phyloP scores from a whole-genome alignment of 768 basidiomycete genomes.

The Kwoniella newhampshirensis region DNA sequence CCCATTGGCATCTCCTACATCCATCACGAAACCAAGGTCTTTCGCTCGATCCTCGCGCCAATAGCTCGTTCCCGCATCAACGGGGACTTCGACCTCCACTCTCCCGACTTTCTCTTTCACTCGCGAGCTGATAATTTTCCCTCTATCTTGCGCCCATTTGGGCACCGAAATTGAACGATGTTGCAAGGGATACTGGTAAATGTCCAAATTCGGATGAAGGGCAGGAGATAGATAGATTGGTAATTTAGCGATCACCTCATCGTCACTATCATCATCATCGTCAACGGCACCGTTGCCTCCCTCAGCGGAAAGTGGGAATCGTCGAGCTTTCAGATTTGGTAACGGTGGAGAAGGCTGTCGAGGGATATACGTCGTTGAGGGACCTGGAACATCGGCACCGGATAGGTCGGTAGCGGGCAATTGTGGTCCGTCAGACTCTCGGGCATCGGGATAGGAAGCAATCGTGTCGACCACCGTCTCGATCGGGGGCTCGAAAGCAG shows the following conservation, averaged over 20 bases:
- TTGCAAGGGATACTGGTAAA: conserved; percentile 53
- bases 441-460: conserved; percentile 26
- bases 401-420: conserved; percentile 7
- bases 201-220: conserved; percentile 41
- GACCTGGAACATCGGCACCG: conserved; percentile 30
- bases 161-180: conserved; percentile 36
- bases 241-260: conserved; percentile 42
- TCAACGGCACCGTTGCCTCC: conserved; percentile 10
- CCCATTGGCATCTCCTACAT: conserved; percentile 31
- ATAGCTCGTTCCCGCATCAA: conserved; percentile 44
- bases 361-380: conserved; percentile 38
- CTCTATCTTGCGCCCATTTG: conserved; percentile 37
- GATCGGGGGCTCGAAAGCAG: conserved; percentile 14
- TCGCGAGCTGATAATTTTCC: conserved; percentile 42
- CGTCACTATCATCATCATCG: conserved; percentile 35
- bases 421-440: conserved; percentile 12
- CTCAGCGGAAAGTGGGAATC: conserved; percentile 14
- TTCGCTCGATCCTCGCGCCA: conserved; percentile 52
- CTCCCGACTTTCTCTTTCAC: conserved; percentile 47
- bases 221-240: conserved; percentile 52
- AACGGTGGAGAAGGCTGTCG: conserved; percentile 37
- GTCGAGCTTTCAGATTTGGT: conserved; percentile 16
- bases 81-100: conserved; percentile 53
- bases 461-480: conserved; percentile 26
- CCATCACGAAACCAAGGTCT: conserved; percentile 44